Percentiles rank a stretch among this genome's conserved stretches.
Conservation (phyloP, 176 grass and related monocot species). For the Luzula sylvatica region DNA sequence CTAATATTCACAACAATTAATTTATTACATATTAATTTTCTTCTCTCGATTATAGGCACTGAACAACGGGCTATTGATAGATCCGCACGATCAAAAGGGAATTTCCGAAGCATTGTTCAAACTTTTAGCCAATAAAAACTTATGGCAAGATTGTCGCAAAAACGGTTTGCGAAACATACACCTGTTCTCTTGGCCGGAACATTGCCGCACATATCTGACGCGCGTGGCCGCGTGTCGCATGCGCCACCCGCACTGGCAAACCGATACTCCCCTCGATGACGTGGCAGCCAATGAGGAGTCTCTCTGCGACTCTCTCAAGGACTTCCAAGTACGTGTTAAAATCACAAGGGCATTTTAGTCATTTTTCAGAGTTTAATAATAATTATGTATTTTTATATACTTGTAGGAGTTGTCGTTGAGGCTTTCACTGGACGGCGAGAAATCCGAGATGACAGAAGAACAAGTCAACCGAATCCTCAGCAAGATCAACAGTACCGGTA, state of each 20-base stretch:
- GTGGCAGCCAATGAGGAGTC: conserved; percentile 38
- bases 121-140: conserved; percentile 72
- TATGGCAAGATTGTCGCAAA: conserved; percentile 92
- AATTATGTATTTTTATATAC: neutral
- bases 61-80: conserved; percentile 71
- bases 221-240: conserved; percentile 78
- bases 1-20: no score
- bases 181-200: conserved; percentile 94
- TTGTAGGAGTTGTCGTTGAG: conserved; percentile 58
- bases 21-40: no score
- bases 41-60: conserved; percentile 41
- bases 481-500: conserved; percentile 55
- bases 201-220: conserved; percentile 85
- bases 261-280: conserved; percentile 58
- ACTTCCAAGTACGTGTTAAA: conserved; percentile 40
- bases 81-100: conserved; percentile 78
- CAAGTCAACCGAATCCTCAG: conserved; percentile 54
- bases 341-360: neutral
- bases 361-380: neutral
- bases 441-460: conserved; percentile 24
- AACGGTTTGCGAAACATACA: conserved; percentile 90
- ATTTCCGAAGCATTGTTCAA: conserved; percentile 83
- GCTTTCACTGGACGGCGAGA: conserved; percentile 69
- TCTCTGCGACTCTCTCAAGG: conserved; percentile 66
- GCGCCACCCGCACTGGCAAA: conserved; percentile 73